Evolutionary conservation across 2,329 filamentous ascomycete genomes (phyloP).

Genomic region (Penicillium sp.): DNA sequence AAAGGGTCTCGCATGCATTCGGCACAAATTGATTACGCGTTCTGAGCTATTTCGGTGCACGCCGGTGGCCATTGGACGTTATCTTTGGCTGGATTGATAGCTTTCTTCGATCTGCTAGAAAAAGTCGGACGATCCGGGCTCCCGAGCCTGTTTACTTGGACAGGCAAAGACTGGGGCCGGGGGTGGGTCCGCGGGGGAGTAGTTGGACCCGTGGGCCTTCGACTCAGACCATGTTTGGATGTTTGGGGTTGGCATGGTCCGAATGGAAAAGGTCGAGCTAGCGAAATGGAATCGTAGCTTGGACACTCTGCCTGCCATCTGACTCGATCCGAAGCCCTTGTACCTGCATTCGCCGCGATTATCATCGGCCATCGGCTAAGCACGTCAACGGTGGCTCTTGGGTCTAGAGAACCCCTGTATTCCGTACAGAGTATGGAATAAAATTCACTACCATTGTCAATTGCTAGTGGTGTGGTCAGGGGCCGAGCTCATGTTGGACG

Average conservation of each 20-base stretch:
- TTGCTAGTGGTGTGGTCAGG: background rate
- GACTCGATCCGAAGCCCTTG: background rate
- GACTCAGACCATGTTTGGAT: background rate
- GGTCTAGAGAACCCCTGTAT: background rate
- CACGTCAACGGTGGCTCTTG: constrained; percentile 1
- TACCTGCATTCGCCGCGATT: constrained; percentile 2
- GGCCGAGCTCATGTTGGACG: background rate
- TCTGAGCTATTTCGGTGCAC: background rate
- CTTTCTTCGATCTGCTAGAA: background rate
- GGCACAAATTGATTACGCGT: background rate
- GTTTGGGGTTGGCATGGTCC: too few species aligned
- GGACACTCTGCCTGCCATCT: background rate
- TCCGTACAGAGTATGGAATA: background rate
- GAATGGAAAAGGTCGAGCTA: background rate
- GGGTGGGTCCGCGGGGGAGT: background rate
- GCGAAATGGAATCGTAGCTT: background rate
- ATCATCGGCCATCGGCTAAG: constrained; percentile 1
- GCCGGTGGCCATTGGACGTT: background rate
- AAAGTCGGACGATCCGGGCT: background rate
- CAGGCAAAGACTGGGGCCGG: background rate
- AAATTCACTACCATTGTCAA: background rate
- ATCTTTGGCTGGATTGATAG: background rate
- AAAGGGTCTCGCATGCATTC: background rate
- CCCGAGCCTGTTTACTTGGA: background rate
- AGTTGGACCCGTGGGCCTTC: background rate